Evolutionary conservation across 768 basidiomycete genomes (phyloP), one percentile per base, ranked within the genome.

Genomic region (Phlegmacium glaucopus): DNA sequence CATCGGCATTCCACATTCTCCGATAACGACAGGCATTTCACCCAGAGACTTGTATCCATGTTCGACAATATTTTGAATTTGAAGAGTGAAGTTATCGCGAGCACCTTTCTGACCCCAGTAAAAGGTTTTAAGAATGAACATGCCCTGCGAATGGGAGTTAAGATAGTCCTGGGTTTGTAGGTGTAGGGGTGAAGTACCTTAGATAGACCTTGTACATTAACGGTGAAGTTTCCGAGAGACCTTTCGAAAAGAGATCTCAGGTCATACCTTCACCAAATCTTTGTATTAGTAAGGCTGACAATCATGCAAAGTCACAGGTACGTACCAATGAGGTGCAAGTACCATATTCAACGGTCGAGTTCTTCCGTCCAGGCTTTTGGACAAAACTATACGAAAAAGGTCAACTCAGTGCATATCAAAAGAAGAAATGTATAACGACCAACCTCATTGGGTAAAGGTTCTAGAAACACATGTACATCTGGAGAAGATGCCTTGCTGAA

Each of bases 1-100:
- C 86, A 98, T 95, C 1, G 95, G 95, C 16, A 97, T 76, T 26
- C 95, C 95, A 52, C 87, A 90, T 65, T 99, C 95, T 15, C 94
- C 94, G 49, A 99, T 78, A 10, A 97, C 66, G 32, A 92, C 80
- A 9, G 95, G 95, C 13, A 67, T 78, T 58, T 94, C 90, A 18
- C 90, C 92, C 0, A 96, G 74, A 4, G 80, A 72, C 27, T 76
- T 64, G 56, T 89, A 82, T 0, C 79, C 85, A 15, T 77, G 72
- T 44, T 87, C 75, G 5, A 91, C 80, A 40, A 97, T 77, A 51
- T 85, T 94, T 7, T 74, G 71, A 28, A 97, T 83, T 57, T 99
- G 95, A 8, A 87, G 65, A 9, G 78, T 67, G 61, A 83, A 98
- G 60, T 97, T 97, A 11, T 89, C 79, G 37, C 89, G 74, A 11